Evolutionary conservation across 1,284 basidiomycete genomes (phyloP).

Genomic region (Malassezia furfur): DNA sequence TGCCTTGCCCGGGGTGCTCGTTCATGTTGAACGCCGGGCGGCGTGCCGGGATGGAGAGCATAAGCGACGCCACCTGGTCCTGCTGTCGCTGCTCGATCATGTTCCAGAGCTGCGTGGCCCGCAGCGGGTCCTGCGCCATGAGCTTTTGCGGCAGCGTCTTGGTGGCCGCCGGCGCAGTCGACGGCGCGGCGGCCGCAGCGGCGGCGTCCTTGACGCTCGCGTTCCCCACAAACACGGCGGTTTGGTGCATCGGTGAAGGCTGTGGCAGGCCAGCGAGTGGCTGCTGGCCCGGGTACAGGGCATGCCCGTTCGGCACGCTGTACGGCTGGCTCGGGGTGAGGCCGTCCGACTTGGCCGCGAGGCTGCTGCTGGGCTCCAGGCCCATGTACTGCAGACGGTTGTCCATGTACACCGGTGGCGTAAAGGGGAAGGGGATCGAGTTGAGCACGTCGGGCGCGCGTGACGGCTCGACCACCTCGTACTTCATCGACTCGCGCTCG

Average conservation of each 20-base stretch:
- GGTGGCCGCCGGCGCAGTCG: neutral
- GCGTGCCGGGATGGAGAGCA: conserved; percentile 31
- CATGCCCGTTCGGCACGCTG: neutral
- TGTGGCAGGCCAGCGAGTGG: neutral
- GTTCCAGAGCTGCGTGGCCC: conserved; percentile 17
- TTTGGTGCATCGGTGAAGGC: conserved; percentile 8
- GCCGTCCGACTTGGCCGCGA: conserved; percentile 15
- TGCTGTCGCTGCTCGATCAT: conserved; percentile 35
- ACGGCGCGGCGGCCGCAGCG: neutral
- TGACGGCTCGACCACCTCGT: conserved; percentile 36
- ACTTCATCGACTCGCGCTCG: conserved; percentile 27
- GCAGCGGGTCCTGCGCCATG: conserved; percentile 1
- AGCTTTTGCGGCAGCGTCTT: conserved; percentile 9
- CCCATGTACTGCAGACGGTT: conserved; percentile 24
- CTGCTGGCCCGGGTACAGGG: neutral
- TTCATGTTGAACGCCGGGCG: conserved; percentile 14
- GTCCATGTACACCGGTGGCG: conserved; percentile 32
- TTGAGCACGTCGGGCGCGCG: conserved; percentile 32
- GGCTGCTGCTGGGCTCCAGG: conserved; percentile 16
- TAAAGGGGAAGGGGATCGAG: conserved; percentile 39
- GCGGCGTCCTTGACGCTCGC: conserved; percentile 16
- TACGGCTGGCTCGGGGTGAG: neutral
- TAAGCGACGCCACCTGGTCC: conserved; percentile 29
- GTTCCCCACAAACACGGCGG: conserved; percentile 1
- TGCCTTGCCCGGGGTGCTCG: conserved; percentile 24